Evolutionary conservation across 352 stramenopile genomes (phyloP), one percentile per base, ranked within the genome.

Genomic region (Phytopythium montanum): DNA sequence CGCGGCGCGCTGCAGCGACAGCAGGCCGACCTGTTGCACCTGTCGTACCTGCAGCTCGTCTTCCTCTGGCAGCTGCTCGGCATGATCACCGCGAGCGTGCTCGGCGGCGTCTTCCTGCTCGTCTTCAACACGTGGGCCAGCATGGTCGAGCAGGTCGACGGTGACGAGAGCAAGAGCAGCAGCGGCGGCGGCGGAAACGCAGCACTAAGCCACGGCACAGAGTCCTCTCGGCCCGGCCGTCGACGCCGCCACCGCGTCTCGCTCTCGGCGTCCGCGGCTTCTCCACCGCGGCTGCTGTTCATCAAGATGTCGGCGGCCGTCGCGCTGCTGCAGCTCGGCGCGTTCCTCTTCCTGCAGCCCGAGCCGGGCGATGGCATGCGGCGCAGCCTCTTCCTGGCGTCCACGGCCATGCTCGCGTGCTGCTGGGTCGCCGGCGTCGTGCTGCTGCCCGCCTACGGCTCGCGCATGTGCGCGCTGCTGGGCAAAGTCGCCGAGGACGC

Each of bases 51-150:
- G 34, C 63, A 85, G 58, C 41, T 88, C 52, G 73, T 88, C 28
- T 79, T 80, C 29, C 46, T 76, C 34, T 88, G 78, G 78, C 73
- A 88, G 36, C 54, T 72, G 9, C 62, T 88, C 21, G 68, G 75
- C 23, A 74, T 80, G 57, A 51, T 76, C 12, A 72, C 62, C 12
- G 75, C 78, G 1, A 59, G 81, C 16, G 68, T 76, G 36, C 66
- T 88, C 21, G 69, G 72, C 41, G 64, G 71, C 28, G 75, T 85
- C 25, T 84, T 88, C 59, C 59, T 88, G 34, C 53, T 88, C 28
- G 68, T 88, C 34, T 84, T 88, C 60, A 85, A 84, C 51, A 88
- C 78, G 39, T 88, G 78, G 75, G 78, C 78, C 3, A 64, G 71
- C 48, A 88, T 88, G 75, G 75, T 88, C 59, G 78, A 85, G 55